phyloP scores from a whole-genome alignment of 2,329 filamentous ascomycete genomes.

The Trichoderma semiorbis region DNA sequence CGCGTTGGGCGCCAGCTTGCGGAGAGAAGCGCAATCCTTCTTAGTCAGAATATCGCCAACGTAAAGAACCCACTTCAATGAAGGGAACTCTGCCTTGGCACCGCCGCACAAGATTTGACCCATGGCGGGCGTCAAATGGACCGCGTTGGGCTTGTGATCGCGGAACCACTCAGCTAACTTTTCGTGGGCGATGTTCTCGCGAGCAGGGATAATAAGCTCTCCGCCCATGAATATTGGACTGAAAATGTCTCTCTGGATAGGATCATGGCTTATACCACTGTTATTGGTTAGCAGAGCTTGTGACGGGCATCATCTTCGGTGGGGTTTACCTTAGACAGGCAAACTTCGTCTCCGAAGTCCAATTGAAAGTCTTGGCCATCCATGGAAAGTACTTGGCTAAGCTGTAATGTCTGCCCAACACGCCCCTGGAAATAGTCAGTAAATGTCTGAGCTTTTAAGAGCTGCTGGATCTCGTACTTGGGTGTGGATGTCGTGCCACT shows the following conservation, averaged over 20 bases:
- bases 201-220: slow-evolving; percentile 71
- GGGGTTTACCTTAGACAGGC: slow-evolving; percentile 1
- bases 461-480: slow-evolving; percentile 58
- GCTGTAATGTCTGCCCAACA: slow-evolving; percentile 81
- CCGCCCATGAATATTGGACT: slow-evolving; percentile 86
- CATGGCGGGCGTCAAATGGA: slow-evolving; percentile 94
- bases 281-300: slow-evolving; percentile 19
- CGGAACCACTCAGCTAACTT: slow-evolving; percentile 83
- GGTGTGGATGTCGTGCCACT: slow-evolving; percentile 30
- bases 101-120: slow-evolving; percentile 90
- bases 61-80: slow-evolving; percentile 78
- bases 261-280: slow-evolving; percentile 63
- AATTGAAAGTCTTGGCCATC: slow-evolving; percentile 60
- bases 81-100: slow-evolving; percentile 71
- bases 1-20: slow-evolving; percentile 71
- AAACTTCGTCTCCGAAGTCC: not conserved
- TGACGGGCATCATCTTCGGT: not conserved
- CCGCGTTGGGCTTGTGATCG: slow-evolving; percentile 69
- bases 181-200: slow-evolving; percentile 84
- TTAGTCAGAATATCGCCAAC: slow-evolving; percentile 89
- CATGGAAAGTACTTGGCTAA: slow-evolving; percentile 85
- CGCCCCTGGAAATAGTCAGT: slow-evolving; percentile 45
- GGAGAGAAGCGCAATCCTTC: slow-evolving; percentile 74
- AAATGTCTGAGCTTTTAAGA: not conserved
- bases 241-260: slow-evolving; percentile 70